These are phyloP conservation scores for Trichoderma arundinaceum DNA, from an alignment of 2,329 filamentous ascomycete genomes.

Conservation along the genomic window DNA sequence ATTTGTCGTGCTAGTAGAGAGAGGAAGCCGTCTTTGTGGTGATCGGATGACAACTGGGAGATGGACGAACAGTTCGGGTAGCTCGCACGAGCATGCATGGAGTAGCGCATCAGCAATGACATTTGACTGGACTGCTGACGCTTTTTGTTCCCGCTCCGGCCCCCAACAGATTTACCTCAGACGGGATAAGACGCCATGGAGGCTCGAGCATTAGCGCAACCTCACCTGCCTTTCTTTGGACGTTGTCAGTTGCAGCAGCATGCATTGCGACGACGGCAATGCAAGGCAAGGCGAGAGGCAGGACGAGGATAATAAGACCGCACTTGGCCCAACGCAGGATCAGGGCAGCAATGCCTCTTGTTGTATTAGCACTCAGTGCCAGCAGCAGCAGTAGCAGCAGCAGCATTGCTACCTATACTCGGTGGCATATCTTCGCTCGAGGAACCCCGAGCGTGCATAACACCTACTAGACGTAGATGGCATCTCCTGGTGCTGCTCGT, in stretches of 20 bases:
- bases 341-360: no score
- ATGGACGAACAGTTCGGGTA: neutral
- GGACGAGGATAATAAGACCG: no score
- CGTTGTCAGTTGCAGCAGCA: neutral
- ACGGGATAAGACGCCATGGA: conserved; percentile 15
- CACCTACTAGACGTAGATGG: no score
- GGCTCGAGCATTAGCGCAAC: conserved; percentile 17
- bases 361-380: no score
- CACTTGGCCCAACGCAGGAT: no score
- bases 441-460: neutral
- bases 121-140: conserved; percentile 16
- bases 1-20: conserved; percentile 5
- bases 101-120: conserved; percentile 21
- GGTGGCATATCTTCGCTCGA: neutral
- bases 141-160: conserved; percentile 17
- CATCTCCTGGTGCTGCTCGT: neutral
- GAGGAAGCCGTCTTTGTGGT: neutral
- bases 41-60: conserved; percentile 8
- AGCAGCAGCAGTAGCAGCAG: neutral
- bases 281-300: neutral
- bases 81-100: neutral
- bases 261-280: conserved; percentile 25
- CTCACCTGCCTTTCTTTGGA: conserved; percentile 18
- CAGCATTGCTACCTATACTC: neutral
- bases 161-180: conserved; percentile 14